Evolutionary conservation across 2,329 filamentous ascomycete species (phyloP).

Genomic region (Periconia sp.): DNA sequence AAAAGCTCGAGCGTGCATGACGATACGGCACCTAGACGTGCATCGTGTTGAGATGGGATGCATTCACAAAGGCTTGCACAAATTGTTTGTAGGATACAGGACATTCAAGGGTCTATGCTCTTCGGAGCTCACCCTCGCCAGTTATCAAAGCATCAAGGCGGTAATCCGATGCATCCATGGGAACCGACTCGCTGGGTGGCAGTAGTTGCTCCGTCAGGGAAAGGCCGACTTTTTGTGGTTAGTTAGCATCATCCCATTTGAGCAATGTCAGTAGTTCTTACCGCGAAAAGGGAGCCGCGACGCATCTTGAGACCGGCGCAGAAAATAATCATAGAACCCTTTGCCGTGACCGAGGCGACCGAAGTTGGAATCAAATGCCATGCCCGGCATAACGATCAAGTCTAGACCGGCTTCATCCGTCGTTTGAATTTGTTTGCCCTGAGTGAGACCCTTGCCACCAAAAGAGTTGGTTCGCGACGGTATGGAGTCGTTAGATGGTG

Average conservation of each 20-base stretch:
- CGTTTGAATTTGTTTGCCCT: slow-evolving; percentile 36
- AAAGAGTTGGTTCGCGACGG: slow-evolving; percentile 71
- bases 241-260: slow-evolving; percentile 34
- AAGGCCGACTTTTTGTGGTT: slow-evolving; percentile 65
- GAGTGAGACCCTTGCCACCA: slow-evolving; percentile 58
- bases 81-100: slow-evolving; percentile 1
- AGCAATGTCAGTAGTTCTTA: slow-evolving; percentile 46
- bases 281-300: slow-evolving; percentile 60
- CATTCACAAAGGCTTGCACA: neutral
- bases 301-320: slow-evolving; percentile 68
- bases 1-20: neutral
- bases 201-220: slow-evolving; percentile 86
- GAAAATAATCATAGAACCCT: slow-evolving; percentile 94
- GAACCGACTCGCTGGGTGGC: slow-evolving; percentile 64
- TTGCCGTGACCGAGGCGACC: slow-evolving; percentile 88
- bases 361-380: slow-evolving; percentile 80
- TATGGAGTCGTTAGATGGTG: slow-evolving; percentile 68
- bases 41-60: neutral
- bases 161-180: slow-evolving; percentile 76
- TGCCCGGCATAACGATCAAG: slow-evolving; percentile 86
- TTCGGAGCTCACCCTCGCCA: slow-evolving; percentile 62
- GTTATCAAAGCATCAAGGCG: slow-evolving; percentile 75
- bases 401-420: slow-evolving; percentile 61
- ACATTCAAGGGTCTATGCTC: slow-evolving; percentile 18
- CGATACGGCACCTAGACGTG: neutral